Percentiles rank a stretch among this genome's conserved stretches.
These are phyloP conservation scores for Pseudoperonospora humuli DNA, from an alignment of 352 stramenopile genomes.

Conservation along the genomic window DNA sequence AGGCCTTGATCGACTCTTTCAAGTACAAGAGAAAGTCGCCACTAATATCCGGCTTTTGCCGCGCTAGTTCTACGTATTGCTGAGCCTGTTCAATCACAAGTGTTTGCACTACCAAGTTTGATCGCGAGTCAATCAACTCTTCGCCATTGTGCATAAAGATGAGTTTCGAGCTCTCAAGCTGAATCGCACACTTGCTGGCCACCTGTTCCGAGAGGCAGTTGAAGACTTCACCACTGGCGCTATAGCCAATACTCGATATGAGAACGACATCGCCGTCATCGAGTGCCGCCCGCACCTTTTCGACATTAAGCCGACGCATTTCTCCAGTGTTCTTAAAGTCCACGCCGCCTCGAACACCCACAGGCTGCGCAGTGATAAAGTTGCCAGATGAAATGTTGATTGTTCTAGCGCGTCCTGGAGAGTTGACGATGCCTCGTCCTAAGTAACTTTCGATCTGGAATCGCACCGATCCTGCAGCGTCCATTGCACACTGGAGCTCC, in stretches of 20 bases:
- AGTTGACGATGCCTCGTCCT: constrained; percentile 80
- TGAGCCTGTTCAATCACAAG: constrained; percentile 77
- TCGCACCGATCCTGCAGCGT: constrained; percentile 87
- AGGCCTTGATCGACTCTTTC: constrained; percentile 78
- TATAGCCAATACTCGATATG: constrained; percentile 94
- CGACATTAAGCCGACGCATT: constrained; percentile 89
- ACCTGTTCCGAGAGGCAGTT: constrained; percentile 87
- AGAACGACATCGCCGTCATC: constrained; percentile 94
- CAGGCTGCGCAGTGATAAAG: constrained; percentile 92
- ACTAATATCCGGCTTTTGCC: constrained; percentile 48
- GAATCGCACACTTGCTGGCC: constrained; percentile 78
- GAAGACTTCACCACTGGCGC: constrained; percentile 91
- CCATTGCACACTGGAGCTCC: constrained; percentile 90
- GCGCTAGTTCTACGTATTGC: constrained; percentile 69
- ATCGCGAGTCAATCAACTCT: constrained; percentile 76
- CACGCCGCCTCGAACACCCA: constrained; percentile 80
- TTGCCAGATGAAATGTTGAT: constrained; percentile 95
- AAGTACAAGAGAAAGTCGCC: constrained; percentile 78
- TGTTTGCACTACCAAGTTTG: constrained; percentile 69
- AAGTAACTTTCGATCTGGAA: constrained; percentile 87
- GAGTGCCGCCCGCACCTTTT: constrained; percentile 87
- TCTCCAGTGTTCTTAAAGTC: constrained; percentile 91
- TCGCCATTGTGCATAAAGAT: constrained; percentile 88
- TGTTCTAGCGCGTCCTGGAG: constrained; percentile 44
- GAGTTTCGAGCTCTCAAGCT: constrained; percentile 81